Base-by-base conservation (phyloP, 176 grass and related monocot genomes). In the Chloris gayana region DNA sequence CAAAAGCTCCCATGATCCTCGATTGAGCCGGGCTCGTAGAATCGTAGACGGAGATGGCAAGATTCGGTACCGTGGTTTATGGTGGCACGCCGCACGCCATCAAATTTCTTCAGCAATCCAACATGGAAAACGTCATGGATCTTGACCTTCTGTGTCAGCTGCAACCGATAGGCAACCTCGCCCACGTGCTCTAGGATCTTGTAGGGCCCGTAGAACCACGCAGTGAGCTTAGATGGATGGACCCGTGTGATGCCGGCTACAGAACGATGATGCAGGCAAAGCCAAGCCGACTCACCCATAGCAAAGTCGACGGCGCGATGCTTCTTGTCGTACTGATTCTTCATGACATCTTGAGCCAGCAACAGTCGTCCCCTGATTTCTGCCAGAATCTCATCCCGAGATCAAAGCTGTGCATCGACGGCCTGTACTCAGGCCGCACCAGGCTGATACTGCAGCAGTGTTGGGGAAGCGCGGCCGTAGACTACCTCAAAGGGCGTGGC, bases 281-380 rank as follows among this genome's bases (percentile, higher is more conserved):
- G 7, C 51, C 51, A 54, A 0, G 19, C 19, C 51, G 19, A 54
- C 4, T 22, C 51, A 0, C 51, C 51, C 3, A 50, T 2, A 5
- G 4, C 19, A 54, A 54, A 54, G 5, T 21, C 4, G 19, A 54
- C 18, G 1, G 21, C 6, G 4, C 51, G 0, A 5, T 15, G 3
- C 1, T 2, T 1, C 1, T 54, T 5, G 6, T 54, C 15, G 1
- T 8, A 2, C 5, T 54, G 18, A 0, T 0, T 6, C 19, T 22
- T 21, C 51, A 54, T 54, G 2, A 19, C 8, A 41, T 54, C 51
- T 8, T 51, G 51, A 19, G 51, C 4, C 6, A 7, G 19, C 1
- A 21, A 0, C 6, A 54, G 8, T 0, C 51, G 18, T 0, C 22
- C 51, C 19, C 6, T 6, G 1, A 54, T 22, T 1, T 22, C 51